Base-by-base conservation (phyloP, 208 protist genomes). In the Crithidia acanthocephali region DNA sequence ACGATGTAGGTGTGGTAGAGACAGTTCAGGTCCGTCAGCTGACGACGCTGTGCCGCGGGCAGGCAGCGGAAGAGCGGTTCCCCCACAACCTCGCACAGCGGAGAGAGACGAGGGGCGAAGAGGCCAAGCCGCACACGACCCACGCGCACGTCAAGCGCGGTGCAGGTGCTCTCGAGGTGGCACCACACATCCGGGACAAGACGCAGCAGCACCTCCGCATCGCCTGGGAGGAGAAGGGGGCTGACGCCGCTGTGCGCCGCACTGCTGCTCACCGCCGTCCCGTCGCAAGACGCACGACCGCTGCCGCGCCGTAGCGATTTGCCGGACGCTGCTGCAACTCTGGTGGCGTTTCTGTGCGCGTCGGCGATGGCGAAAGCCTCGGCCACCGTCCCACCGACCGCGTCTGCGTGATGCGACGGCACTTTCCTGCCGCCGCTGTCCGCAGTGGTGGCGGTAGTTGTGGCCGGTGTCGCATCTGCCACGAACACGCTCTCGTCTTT, bases 41-140 rank as follows among this genome's bases (percentile, higher is more conserved):
- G 44, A 15, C 59, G 71, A 6, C 56, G 68, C 52, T 78, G 72
- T 4, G 72, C 65, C 16, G 23, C 32, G 2, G 83, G 81, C 10
- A 92, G 67, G 62, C 83, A 89, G 23, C 84, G 84, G 58, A 76
- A 76, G 20, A 92, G 68, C 9, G 86, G 83, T 35, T 91, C 79
- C 25, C 87, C 87, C 23, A 92, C 66, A 18, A 63, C 73, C 22
- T 73, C 37, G n/a, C 84, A 79, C 63, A 80, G 73, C 28, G 84
- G 84, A 18, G 87, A 92, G 23, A 92, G 82, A 13, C 87, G 81
- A 16, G 87, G 83, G 32, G 87, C 78, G 56, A 83, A 82, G 45
- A 88, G 53, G 20, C 63, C 56, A 23, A 89, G 23, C 3, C 63
- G 63, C 22, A 78, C 61, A n/a, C 76, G 72, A 16, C 66, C 47